Evolutionary conservation across 345 rosid genomes (phyloP).

Genomic region (Syzygium aqueum): DNA sequence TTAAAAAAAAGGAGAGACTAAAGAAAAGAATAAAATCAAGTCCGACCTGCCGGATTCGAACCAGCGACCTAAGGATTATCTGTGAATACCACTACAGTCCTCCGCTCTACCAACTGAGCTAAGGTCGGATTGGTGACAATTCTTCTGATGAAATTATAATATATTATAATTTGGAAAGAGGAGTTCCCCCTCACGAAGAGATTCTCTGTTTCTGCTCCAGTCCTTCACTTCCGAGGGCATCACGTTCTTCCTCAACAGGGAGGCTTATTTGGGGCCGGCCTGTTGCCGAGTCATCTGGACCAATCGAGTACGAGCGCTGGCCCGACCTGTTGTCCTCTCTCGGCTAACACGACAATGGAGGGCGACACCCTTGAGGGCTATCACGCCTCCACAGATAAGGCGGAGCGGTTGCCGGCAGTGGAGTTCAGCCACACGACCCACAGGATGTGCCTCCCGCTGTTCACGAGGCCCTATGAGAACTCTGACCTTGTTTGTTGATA

Average conservation of each 20-base stretch:
- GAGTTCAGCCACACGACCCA: too few species aligned
- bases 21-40: rapidly evolving
- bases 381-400: constrained; percentile 11
- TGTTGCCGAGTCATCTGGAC: constrained; percentile 49
- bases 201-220: constrained; percentile 50
- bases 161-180: too few species aligned
- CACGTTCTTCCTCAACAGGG: constrained; percentile 54
- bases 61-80: constrained; percentile 37
- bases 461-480: too few species aligned
- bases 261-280: constrained; percentile 39
- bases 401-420: neutral
- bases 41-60: constrained; percentile 59
- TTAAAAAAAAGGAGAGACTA: neutral
- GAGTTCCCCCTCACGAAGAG: neutral
- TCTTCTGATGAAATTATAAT: too few species aligned
- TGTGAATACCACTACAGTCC: constrained; percentile 64
- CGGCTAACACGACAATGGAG: constrained; percentile 53
- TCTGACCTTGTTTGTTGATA: too few species aligned
- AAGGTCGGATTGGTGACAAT: constrained; percentile 40
- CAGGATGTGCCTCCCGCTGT: too few species aligned
- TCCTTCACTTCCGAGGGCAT: constrained; percentile 55
- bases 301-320: constrained; percentile 40
- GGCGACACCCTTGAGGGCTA: constrained; percentile 53
- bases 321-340: constrained; percentile 44
- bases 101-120: constrained; percentile 99